Conservation (phyloP, 208 protist genomes). For the Leishmania major region DNA sequence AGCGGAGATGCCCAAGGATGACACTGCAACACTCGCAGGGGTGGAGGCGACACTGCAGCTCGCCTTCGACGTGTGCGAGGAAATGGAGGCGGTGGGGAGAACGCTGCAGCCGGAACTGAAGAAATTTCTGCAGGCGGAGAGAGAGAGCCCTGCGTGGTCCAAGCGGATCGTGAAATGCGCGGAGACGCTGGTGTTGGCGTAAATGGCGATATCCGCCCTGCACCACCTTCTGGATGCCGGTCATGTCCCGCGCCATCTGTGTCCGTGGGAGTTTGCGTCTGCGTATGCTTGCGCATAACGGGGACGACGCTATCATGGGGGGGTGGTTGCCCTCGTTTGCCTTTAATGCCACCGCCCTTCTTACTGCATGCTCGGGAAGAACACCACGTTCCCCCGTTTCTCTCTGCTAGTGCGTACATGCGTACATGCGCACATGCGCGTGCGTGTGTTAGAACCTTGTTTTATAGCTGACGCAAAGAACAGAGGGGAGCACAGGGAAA, state of each 20-base stretch:
- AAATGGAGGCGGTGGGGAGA: slow-evolving; percentile 40
- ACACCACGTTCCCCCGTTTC: not conserved
- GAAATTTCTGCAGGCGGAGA: slow-evolving; percentile 18
- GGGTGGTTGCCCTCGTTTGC: not conserved
- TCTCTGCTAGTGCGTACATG: slow-evolving; percentile 1
- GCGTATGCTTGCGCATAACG: not conserved
- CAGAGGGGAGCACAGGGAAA: not conserved
- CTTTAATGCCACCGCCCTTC: not conserved
- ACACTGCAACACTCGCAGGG: not conserved
- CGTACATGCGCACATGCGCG: not conserved
- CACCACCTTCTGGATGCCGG: slow-evolving; percentile 7
- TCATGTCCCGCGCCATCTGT: not conserved
- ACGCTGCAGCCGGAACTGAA: slow-evolving; percentile 45
- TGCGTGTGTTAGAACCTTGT: not conserved
- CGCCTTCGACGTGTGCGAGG: slow-evolving; percentile 65
- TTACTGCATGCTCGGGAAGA: not conserved
- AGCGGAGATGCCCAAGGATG: not conserved
- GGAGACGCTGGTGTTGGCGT: slow-evolving; percentile 30
- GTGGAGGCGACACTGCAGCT: slow-evolving; percentile 25
- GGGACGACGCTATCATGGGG: not conserved
- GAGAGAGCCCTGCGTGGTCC: slow-evolving; percentile 24
- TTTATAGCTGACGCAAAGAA: not conserved
- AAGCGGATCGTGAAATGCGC: slow-evolving; percentile 59
- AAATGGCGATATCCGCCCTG: not conserved
- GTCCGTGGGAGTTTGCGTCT: not conserved